Evolutionary conservation across 352 stramenopile genomes (phyloP), one percentile per base, ranked within the genome.

Genomic region (Phytopythium aichiense): DNA sequence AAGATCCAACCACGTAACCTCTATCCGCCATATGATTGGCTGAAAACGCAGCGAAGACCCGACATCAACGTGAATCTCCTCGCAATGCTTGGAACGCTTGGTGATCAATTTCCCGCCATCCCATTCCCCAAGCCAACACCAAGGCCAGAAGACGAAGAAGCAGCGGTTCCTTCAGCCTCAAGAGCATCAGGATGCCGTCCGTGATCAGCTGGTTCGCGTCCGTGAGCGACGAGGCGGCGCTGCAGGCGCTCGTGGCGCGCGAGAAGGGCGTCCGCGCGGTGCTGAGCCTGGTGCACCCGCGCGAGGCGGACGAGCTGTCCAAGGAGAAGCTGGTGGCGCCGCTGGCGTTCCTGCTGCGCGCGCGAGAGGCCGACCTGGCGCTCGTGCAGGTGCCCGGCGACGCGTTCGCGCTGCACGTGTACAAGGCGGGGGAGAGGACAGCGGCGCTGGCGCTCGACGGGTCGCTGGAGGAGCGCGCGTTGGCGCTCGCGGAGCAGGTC

Each of bases 321-420:
- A 61, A 73, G 40, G 60, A 77, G 60, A 74, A 77, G 30, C 73
- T 89, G 48, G 13, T 89, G 25, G 57, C 72, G 51, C 70, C 79
- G 35, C 55, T 91, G 37, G 66, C 68, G 49, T 89, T 88, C 70
- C 69, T 91, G 60, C 74, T 93, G 57, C 73, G 75, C 46, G 73
- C 74, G 23, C 81, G 84, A 66, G 67, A 70, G n/a, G 81, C 89
- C 56, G 64, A 91, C 53, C 79, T 92, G 73, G 66, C 66, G 55
- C 37, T 67, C 30, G 11, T 37, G 49, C 18, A 64, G 25, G 57
- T 25, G 8, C 28, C 57, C 9, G 48, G n/a, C 45, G 31, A 28
- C 48, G 53, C 55, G 23, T 37, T 42, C 37, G 54, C 42, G 23
- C 33, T 31, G 13, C 22, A 45, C n/a, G 81, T 88, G 61, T 80